A percentile compares a stretch with the other conserved stretches of the same genome.
phyloP scores from a whole-genome alignment of 2,329 filamentous ascomycete species.

The Nemania abortiva region DNA sequence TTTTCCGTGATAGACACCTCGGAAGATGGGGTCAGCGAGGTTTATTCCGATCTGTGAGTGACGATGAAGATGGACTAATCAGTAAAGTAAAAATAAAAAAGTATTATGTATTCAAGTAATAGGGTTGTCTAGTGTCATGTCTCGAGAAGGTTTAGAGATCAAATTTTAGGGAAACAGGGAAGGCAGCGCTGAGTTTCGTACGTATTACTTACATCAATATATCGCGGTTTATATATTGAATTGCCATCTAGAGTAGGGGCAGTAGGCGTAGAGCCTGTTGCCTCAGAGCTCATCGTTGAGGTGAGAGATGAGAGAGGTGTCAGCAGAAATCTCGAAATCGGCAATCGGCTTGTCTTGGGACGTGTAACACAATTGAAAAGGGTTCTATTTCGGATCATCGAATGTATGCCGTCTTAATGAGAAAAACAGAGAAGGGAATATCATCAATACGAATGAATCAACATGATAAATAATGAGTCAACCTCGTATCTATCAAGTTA shows the following conservation, averaged over 20 bases:
- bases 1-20: conserved; percentile 85
- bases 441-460: conserved; percentile 30
- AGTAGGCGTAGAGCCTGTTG: conserved; percentile 40
- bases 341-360: conserved; percentile 24
- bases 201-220: conserved; percentile 68
- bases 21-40: conserved; percentile 90
- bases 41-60: conserved; percentile 85
- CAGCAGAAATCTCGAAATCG: conserved; percentile 16
- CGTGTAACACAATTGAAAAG: conserved; percentile 31
- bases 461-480: conserved; percentile 24
- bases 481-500: neutral
- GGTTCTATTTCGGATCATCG: conserved; percentile 38
- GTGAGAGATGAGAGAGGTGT: conserved; percentile 39
- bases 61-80: neutral
- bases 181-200: neutral
- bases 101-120: neutral
- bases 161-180: neutral
- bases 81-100: conserved; percentile 15
- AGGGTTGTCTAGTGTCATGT: neutral
- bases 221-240: conserved; percentile 62
- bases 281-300: conserved; percentile 46
- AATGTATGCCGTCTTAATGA: conserved; percentile 1
- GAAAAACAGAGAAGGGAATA: neutral
- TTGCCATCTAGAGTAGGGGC: conserved; percentile 27
- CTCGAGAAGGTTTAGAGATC: neutral